Evolutionary conservation across 164 flowering plant genomes (phyloP), one percentile per base, ranked within the genome.

Genomic region (Litsea cubeba): DNA sequence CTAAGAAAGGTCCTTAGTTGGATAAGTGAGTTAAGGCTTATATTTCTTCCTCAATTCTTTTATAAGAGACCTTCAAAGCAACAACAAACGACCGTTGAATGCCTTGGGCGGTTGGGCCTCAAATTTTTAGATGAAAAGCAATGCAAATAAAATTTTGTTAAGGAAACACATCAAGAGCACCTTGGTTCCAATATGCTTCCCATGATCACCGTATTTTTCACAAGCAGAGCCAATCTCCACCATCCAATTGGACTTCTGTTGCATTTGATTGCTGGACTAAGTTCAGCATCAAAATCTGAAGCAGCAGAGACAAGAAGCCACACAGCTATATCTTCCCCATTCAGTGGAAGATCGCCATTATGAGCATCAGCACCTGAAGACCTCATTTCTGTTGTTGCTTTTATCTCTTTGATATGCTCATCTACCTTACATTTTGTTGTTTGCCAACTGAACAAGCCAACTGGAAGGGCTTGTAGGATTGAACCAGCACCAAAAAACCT

Each of bases 201-300:
- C 67, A 85, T 74, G 64, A 91, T 80, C 76, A 89, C 87, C 65
- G 2, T 79, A 82, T 87, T 80, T 32, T 91, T 85, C 70, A 83
- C 85, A 81, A 91, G 74, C 20, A 95, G 84, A 73, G 90, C 98
- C 20, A 90, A 87, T 80, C 87, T 85, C 99, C 99, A 95, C 30
- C 77, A 77, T 74, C 84, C 81, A 72, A 50, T 72, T 49, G 83
- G 76, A 74, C 75, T 73, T 26, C 26, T 74, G 46, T 79, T 65
- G 71, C 80, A 18, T 77, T 77, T 72, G 78, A 58, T 78, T 69
- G 72, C 75, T 73, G 58, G 8, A 46, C 75, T 35, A 50, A 71
- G 54, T 68, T 73, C 81, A 71, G 46, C 75, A 64, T 85, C 81
- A 46, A 81, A 75, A 72, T 84, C 83, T 46, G 88, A 75, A 69